A percentile compares a stretch with the other conserved stretches of the same genome.
Conservation (phyloP, 495 filamentous ascomycete species). For the Pyronema omphalodes region DNA sequence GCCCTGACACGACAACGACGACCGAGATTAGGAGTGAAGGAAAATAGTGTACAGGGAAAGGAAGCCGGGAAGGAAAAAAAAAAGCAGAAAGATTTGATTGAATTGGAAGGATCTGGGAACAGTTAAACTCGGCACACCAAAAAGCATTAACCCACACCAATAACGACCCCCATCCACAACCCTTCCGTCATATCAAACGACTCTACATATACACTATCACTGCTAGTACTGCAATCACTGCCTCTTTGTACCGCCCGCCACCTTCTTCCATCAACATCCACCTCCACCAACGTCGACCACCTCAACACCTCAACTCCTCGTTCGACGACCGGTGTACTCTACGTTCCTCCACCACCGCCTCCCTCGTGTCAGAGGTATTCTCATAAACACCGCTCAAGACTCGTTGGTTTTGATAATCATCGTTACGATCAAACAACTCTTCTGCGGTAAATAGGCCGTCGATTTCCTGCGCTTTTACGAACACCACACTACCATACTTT, state of each 20-base stretch:
- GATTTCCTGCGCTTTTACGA: neutral
- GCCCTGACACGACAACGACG: no score
- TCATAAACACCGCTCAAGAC: neutral
- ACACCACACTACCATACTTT: neutral
- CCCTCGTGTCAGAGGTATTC: neutral
- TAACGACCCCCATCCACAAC: no score
- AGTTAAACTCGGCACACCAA: no score
- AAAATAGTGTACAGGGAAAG: no score
- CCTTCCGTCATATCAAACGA: no score
- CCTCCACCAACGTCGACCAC: neutral
- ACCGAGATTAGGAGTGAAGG: no score
- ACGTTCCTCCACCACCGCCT: neutral
- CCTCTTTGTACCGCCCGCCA: neutral
- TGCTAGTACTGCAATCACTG: no score
- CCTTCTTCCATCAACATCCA: neutral
- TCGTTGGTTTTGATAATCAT: constrained; percentile 11
- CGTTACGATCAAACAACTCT: constrained; percentile 5
- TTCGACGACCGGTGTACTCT: neutral
- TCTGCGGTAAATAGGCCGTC: neutral
- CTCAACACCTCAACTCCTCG: neutral
- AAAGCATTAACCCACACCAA: no score
- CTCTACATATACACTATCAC: no score
- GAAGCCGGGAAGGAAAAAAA: no score
- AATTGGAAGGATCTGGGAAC: no score
- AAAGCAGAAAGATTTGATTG: no score